Evolutionary conservation across 495 filamentous ascomycete species (phyloP), one percentile per base, ranked within the genome.

Genomic region (Aspergillus bertholletiae): DNA sequence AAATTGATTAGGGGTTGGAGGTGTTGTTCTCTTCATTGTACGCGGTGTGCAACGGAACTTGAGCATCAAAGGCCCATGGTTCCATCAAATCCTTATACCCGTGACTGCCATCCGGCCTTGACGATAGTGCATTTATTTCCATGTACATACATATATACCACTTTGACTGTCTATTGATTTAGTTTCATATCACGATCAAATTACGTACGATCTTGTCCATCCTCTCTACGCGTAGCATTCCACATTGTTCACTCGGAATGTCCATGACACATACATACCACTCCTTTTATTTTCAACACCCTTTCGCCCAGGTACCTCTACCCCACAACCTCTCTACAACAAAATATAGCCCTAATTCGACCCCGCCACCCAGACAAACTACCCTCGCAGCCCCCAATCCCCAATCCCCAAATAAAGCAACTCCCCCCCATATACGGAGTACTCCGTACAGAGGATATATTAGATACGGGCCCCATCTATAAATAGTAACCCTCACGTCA

Each of bases 1-100:
- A 54, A 43, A 51, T 55, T 50, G 18, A 44, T 34, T 51, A 26
- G 54, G 51, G 51, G 39, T 56, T 54, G 43, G 52, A 22, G 43
- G 51, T 54, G 24, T 45, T 53, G 3, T 26, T 40, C 34, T 51
- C 43, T 35, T 48, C 39, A 28, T 39, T 30, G 39, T 39, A 3
- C 32, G 22, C 49, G 39, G 21, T 37, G 13, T 37, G 22, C 7
- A n/a, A n/a, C 18, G 18, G 20, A 21, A 8, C 18, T 15, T 22
- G n/a, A 18, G n/a, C 39, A 7, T 18, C 4, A 5, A 18, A 22
- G 13, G 13, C 11, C 11, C 9, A 1, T 37, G 34, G 8, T 28
- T 28, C 8, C 34, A 37, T n/a, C 7, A 43, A 7, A 5, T 13
- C 39, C 39, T 46, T 27, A 28, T 13, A 17, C 13, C 26, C 46